Evolutionary conservation across 176 grass and related monocot species (phyloP).

Genomic region (Miscanthus lutarioriparius): DNA sequence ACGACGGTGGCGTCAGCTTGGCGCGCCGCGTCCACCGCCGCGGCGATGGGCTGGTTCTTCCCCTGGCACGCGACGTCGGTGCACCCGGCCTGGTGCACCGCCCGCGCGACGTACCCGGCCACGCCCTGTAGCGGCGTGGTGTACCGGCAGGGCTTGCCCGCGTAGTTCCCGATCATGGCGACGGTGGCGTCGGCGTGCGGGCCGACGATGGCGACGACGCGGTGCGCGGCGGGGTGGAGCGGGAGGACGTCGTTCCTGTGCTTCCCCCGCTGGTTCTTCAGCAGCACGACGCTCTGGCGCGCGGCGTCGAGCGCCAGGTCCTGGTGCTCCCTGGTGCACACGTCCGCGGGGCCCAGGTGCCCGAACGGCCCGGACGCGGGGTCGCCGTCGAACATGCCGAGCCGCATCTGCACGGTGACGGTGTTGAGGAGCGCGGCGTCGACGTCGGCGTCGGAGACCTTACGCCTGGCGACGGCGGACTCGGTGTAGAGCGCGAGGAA

Average conservation of each 20-base stretch:
- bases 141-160: slow-evolving; percentile 64
- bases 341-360: slow-evolving; percentile 48
- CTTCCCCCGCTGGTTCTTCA: slow-evolving; percentile 46
- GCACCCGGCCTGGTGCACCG: slow-evolving; percentile 52
- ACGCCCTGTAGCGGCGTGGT: slow-evolving; percentile 69
- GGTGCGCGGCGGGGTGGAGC: slow-evolving; percentile 15
- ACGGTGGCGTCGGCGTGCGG: slow-evolving; percentile 74
- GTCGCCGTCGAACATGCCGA: slow-evolving; percentile 86
- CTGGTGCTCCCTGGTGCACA: slow-evolving; percentile 60
- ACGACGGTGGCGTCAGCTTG: slow-evolving; percentile 54
- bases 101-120: slow-evolving; percentile 36
- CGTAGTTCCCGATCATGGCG: slow-evolving; percentile 93
- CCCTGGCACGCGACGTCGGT: slow-evolving; percentile 59
- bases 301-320: slow-evolving; percentile 71
- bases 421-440: slow-evolving; percentile 68
- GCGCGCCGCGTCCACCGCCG: slow-evolving; percentile 31
- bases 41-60: slow-evolving; percentile 44
- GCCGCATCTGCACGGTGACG: slow-evolving; percentile 68
- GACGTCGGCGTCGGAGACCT: slow-evolving; percentile 53
- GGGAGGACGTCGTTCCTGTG: slow-evolving; percentile 28
- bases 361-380: slow-evolving; percentile 52
- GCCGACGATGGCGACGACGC: slow-evolving; percentile 56
- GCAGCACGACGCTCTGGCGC: slow-evolving; percentile 61
- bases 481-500: slow-evolving; percentile 66
- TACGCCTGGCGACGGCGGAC: slow-evolving; percentile 33